Evolutionary conservation across 1,139 yeast genomes (phyloP).

Genomic region (Lodderomyces beijingensis): DNA sequence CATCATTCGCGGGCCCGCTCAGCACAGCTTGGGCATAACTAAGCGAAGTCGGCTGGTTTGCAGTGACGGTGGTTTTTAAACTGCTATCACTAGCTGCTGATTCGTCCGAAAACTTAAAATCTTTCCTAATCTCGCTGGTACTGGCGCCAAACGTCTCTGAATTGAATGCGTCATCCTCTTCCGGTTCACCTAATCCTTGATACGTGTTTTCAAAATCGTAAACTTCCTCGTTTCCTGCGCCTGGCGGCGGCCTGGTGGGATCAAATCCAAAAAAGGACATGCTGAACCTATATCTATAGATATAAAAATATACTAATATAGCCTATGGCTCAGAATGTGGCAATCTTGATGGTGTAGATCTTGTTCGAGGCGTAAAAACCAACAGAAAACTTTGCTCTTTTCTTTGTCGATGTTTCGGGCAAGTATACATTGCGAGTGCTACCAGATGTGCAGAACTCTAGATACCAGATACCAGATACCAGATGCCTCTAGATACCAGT

Average conservation of each 20-base stretch:
- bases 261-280: slow-evolving; percentile 64
- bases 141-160: slow-evolving; percentile 80
- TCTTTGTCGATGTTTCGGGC: too few relatives aligned
- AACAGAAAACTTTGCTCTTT: too few relatives aligned
- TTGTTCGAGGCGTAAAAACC: too few relatives aligned
- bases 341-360: too few relatives aligned
- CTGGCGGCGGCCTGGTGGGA: slow-evolving; percentile 36
- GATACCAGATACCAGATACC: too few relatives aligned
- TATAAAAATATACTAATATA: too few relatives aligned
- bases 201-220: slow-evolving; percentile 83
- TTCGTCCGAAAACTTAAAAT: slow-evolving; percentile 54
- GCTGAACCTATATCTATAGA: too few relatives aligned
- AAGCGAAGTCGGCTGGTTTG: slow-evolving; percentile 13
- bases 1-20: slow-evolving; percentile 35
- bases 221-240: slow-evolving; percentile 17
- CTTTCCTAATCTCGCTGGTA: slow-evolving; percentile 54
- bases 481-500: too few relatives aligned
- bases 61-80: slow-evolving; percentile 27
- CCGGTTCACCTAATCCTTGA: slow-evolving; percentile 72
- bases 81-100: too few relatives aligned
- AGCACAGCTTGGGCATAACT: slow-evolving; percentile 61
- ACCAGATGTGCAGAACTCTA: too few relatives aligned
- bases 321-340: too few relatives aligned
- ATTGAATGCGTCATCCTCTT: slow-evolving; percentile 77
- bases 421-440: too few relatives aligned